Conservation (phyloP, 768 basidiomycete genomes). For the Leccinum longicurvipes region DNA sequence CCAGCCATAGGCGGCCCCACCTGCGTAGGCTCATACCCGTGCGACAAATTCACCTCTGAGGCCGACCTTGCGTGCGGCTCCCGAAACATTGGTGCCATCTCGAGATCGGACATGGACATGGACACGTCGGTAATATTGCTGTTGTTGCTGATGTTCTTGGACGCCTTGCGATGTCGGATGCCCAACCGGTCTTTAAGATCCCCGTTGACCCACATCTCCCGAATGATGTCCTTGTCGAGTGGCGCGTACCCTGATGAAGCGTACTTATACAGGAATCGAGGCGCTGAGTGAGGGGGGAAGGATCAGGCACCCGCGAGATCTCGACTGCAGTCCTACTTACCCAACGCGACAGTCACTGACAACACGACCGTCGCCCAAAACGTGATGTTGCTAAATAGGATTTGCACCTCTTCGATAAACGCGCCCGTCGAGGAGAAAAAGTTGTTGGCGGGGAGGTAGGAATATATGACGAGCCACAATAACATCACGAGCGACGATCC, state of each 20-base stretch:
- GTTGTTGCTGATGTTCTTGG: conserved; percentile 34
- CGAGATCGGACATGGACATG: conserved; percentile 35
- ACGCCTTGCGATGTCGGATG: conserved; percentile 58
- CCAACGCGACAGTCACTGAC: conserved; percentile 65
- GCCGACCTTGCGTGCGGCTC: conserved; percentile 60
- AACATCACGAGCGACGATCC: conserved; percentile 81
- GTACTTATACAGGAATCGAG: conserved; percentile 78
- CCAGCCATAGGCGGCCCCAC: conserved; percentile 29
- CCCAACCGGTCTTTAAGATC: conserved; percentile 82
- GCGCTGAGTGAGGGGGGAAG: conserved; percentile 48
- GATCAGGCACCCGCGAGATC: not conserved
- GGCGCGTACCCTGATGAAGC: conserved; percentile 68
- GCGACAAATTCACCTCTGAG: conserved; percentile 51
- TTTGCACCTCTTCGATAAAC: conserved; percentile 67
- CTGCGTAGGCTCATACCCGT: conserved; percentile 48
- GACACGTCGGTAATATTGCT: no score
- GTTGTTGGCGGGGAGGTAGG: conserved; percentile 66
- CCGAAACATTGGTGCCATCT: conserved; percentile 71
- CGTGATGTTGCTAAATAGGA: conserved; percentile 73
- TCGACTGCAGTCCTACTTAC: conserved; percentile 36
- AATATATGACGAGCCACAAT: conserved; percentile 87
- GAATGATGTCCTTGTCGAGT: conserved; percentile 83
- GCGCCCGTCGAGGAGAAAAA: conserved; percentile 72
- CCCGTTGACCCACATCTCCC: conserved; percentile 87
- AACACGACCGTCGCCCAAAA: conserved; percentile 85